Conservation (phyloP, 768 basidiomycete genomes). For the Tulasnella sp. region DNA sequence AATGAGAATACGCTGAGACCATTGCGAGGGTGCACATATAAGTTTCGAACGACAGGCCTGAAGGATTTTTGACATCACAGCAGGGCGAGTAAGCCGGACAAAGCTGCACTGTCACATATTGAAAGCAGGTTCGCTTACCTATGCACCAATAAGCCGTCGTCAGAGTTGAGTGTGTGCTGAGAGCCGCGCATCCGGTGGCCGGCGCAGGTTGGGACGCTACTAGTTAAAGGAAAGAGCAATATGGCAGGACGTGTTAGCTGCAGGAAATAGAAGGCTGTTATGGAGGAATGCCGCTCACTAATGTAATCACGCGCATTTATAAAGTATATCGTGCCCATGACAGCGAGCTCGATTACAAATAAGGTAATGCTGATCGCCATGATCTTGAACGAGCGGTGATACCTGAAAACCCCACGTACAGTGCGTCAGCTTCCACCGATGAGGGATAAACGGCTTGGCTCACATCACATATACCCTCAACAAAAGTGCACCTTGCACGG, state of each 20-base stretch:
- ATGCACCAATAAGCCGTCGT: too few relatives aligned
- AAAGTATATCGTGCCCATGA: not conserved
- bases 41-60: not conserved
- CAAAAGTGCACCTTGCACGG: not conserved
- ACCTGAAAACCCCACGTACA: slow-evolving; percentile 9
- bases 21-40: not conserved
- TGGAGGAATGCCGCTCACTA: not conserved
- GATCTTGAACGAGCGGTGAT: not conserved
- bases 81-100: too few relatives aligned
- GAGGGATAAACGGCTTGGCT: not conserved
- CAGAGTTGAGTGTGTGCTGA: too few relatives aligned
- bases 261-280: not conserved
- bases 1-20: not conserved
- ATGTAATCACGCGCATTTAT: not conserved
- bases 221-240: too few relatives aligned
- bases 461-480: too few relatives aligned
- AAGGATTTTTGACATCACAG: too few relatives aligned
- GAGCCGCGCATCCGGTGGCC: too few relatives aligned
- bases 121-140: too few relatives aligned
- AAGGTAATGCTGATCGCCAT: not conserved
- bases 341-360: not conserved
- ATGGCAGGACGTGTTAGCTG: not conserved
- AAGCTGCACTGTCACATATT: too few relatives aligned
- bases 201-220: too few relatives aligned
- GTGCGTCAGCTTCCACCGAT: not conserved